Conservation (phyloP, 306 rosid genomes). For the Astragalus membranaceus region DNA sequence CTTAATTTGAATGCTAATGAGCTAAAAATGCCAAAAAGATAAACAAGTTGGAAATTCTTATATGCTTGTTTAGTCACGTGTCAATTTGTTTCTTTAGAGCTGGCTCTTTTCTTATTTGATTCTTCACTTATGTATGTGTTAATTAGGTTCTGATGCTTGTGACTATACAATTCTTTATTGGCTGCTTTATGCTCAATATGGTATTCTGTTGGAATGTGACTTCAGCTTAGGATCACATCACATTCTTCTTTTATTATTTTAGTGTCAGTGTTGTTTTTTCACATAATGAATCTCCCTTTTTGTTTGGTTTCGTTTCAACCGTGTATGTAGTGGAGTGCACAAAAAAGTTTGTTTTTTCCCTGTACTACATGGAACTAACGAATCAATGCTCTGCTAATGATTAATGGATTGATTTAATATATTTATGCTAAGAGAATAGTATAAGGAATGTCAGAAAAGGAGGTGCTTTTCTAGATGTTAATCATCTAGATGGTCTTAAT, state of each 20-base stretch:
- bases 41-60: constrained; percentile 25
- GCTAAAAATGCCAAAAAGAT: constrained; percentile 36
- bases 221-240: constrained; percentile 33
- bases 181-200: constrained; percentile 50
- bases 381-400: constrained; percentile 51
- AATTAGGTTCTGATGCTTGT: constrained; percentile 76
- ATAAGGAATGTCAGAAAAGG: constrained; percentile 39
- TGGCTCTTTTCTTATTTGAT: constrained; percentile 21
- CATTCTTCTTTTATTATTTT: constrained; percentile 28
- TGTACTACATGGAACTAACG: constrained; percentile 38
- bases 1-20: constrained; percentile 31
- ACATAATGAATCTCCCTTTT: constrained; percentile 51
- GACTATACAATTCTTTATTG: constrained; percentile 42
- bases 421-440: constrained; percentile 29
- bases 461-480: constrained; percentile 26
- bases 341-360: constrained; percentile 17
- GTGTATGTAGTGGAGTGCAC: constrained; percentile 40
- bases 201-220: constrained; percentile 44
- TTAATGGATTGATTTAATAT: constrained; percentile 30
- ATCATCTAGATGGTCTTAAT: constrained; percentile 24
- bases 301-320: constrained; percentile 38
- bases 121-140: constrained; percentile 40
- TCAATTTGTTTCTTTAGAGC: constrained; percentile 19
- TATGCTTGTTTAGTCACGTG: constrained; percentile 31
- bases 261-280: constrained; percentile 62